Conservation (phyloP, 2,329 filamentous ascomycete species). For the Penicillium sp. region DNA sequence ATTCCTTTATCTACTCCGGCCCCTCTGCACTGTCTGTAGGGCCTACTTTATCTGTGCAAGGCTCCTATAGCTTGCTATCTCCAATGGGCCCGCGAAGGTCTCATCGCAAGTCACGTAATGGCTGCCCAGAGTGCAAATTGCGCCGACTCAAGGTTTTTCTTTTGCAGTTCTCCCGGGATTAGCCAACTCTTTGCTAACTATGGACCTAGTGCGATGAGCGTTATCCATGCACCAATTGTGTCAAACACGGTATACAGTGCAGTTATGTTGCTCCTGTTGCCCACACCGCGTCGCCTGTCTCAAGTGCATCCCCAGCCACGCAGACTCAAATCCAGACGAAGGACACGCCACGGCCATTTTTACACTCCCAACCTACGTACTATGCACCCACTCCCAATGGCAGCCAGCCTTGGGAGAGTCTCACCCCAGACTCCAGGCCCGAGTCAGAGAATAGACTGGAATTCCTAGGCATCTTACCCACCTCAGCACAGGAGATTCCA, state of each 20-base stretch:
- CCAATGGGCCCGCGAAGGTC: conserved; percentile 28
- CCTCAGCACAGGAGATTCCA: background rate
- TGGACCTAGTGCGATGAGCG: conserved; percentile 28
- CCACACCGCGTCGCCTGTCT: background rate
- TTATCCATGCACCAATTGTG: conserved; percentile 29
- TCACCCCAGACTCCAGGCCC: background rate
- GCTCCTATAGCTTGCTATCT: background rate
- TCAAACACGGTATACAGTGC: conserved; percentile 25
- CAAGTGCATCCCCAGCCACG: conserved; percentile 5
- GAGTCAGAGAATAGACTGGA: conserved; percentile 9
- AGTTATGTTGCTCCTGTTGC: conserved; percentile 16
- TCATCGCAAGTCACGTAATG: conserved; percentile 32
- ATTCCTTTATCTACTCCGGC: conserved; percentile 4
- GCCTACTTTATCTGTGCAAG: background rate
- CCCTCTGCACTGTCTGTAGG: background rate
- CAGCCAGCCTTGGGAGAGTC: background rate
- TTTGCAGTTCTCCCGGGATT: background rate
- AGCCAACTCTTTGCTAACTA: background rate
- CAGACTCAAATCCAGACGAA: background rate
- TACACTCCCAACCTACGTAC: background rate
- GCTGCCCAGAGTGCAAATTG: conserved; percentile 28
- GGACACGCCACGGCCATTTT: conserved; percentile 1
- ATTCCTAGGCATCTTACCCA: conserved; percentile 15
- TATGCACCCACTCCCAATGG: conserved; percentile 7
- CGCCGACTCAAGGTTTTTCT: conserved; percentile 27